Evolutionary conservation across 148 eudicot species (phyloP).

Genomic region (Mesembryanthemum crystallinum): DNA sequence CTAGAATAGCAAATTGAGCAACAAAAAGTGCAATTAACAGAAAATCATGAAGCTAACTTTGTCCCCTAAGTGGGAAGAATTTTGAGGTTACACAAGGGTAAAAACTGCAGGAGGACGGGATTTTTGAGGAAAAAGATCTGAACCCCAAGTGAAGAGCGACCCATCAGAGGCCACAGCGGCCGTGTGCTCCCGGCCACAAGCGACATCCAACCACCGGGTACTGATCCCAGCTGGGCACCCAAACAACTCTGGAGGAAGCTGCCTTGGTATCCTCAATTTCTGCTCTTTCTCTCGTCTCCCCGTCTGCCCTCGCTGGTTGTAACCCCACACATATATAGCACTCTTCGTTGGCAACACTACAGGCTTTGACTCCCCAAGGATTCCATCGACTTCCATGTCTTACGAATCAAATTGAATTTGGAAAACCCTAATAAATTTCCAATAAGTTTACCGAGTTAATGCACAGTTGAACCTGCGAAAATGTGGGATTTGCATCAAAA

Average conservation of each 20-base stretch:
- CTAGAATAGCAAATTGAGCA: neutral
- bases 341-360: constrained; percentile 62
- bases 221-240: constrained; percentile 72
- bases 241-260: constrained; percentile 84
- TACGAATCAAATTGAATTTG: constrained; percentile 8
- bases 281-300: constrained; percentile 62
- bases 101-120: constrained; percentile 31
- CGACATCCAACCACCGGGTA: constrained; percentile 81
- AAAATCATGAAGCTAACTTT: neutral
- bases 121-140: constrained; percentile 34
- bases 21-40: neutral
- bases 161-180: constrained; percentile 92
- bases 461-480: neutral
- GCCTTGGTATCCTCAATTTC: constrained; percentile 84
- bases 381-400: constrained; percentile 59
- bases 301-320: constrained; percentile 91
- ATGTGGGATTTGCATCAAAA: neutral
- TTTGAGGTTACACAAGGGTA: constrained; percentile 35
- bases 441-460: constrained; percentile 5
- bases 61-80: constrained; percentile 21
- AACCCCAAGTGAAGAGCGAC: constrained; percentile 96
- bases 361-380: constrained; percentile 57
- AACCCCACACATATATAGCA: constrained; percentile 90
- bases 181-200: constrained; percentile 97
- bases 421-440: constrained; percentile 1